A percentile compares a stretch with the other conserved stretches of the same genome.
Conservation (phyloP, 441 rosid species). For the Flueggea neowawraea region DNA sequence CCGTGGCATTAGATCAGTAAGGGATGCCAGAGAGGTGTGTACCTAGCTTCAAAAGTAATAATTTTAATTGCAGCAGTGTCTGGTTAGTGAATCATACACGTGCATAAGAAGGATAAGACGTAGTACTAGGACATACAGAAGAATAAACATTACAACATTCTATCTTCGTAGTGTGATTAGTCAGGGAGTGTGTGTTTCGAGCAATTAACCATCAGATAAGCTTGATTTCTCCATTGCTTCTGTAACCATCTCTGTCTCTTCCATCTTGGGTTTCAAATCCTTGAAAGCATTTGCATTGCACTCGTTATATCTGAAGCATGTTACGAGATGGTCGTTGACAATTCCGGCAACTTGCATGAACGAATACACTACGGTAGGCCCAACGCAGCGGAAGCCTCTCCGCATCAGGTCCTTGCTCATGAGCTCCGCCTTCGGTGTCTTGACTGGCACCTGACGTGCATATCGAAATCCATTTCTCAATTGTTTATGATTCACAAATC, state of each 20-base stretch:
- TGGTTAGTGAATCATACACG: too few species aligned
- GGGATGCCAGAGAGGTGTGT: too few species aligned
- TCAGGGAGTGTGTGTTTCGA: too few species aligned
- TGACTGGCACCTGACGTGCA: slow-evolving; percentile 74
- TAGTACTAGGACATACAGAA: too few species aligned
- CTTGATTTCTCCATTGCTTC: slow-evolving; percentile 26
- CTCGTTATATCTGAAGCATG: slow-evolving; percentile 74
- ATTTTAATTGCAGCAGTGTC: too few species aligned
- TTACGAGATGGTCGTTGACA: slow-evolving; percentile 71
- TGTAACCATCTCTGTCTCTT: slow-evolving; percentile 21
- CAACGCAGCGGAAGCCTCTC: slow-evolving; percentile 89
- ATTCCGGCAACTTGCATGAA: slow-evolving; percentile 87
- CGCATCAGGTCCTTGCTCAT: slow-evolving; percentile 92
- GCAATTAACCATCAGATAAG: slow-evolving; percentile 21
- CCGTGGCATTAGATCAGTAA: too few species aligned
- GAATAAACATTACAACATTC: too few species aligned
- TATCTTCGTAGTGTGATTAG: too few species aligned
- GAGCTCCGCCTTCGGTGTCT: slow-evolving; percentile 83
- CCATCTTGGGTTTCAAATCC: slow-evolving; percentile 16
- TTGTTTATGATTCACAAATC: slow-evolving; percentile 62
- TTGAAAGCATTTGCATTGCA: slow-evolving; percentile 20
- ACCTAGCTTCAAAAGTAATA: too few species aligned
- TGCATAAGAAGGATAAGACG: too few species aligned
- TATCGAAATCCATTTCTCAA: slow-evolving; percentile 42
- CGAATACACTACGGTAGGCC: slow-evolving; percentile 77